These are phyloP conservation scores for Phialophora verrucosa DNA, from an alignment of 2,329 filamentous ascomycete genomes.

Conservation along the genomic window DNA sequence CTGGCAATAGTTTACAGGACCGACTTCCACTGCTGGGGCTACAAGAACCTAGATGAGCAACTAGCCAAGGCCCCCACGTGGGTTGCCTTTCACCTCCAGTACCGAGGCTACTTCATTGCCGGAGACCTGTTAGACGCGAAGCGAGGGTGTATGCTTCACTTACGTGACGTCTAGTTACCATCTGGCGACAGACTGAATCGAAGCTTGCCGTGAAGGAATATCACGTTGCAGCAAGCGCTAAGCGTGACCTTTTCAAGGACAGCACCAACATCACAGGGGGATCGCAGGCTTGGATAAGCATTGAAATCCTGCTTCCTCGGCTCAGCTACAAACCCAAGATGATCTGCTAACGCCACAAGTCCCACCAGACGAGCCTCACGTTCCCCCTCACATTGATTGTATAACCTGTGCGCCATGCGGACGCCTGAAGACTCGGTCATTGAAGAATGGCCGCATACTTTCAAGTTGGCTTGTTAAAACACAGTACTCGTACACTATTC, in stretches of 20 bases:
- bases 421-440: background rate
- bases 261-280: too few species aligned
- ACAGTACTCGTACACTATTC: background rate
- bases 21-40: background rate
- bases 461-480: background rate
- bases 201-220: background rate
- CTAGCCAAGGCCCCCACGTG: background rate
- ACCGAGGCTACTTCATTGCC: background rate
- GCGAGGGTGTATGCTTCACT: background rate
- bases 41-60: background rate
- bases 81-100: background rate
- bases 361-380: background rate
- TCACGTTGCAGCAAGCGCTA: background rate
- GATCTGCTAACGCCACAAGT: background rate
- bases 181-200: background rate
- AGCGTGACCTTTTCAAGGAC: background rate
- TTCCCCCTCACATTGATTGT: background rate
- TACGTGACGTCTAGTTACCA: background rate
- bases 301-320: constrained; percentile 6
- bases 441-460: constrained; percentile 1
- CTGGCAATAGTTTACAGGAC: background rate
- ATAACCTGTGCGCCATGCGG: background rate
- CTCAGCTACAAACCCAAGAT: background rate
- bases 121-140: background rate
- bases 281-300: background rate